These are phyloP conservation scores for Purshia tridentata DNA, from an alignment of 306 rosid genomes.

Conservation along the genomic window DNA sequence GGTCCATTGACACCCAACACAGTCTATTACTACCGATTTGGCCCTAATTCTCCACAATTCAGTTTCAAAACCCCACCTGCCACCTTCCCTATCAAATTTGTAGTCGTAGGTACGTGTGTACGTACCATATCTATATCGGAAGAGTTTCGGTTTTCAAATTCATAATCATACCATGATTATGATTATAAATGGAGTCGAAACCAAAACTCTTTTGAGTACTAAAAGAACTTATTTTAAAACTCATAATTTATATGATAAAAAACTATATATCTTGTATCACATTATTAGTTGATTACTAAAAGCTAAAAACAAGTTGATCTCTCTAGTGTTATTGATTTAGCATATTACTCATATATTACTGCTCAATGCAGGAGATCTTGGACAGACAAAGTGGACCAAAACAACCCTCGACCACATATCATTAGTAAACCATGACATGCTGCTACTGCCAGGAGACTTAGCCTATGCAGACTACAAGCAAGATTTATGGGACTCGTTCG, in stretches of 20 bases:
- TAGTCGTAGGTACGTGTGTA: slow-evolving; percentile 59
- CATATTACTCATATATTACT: no score
- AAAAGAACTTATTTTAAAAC: no score
- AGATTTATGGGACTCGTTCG: slow-evolving; percentile 66
- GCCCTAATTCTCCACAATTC: slow-evolving; percentile 37
- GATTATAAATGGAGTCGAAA: no score
- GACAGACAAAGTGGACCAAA: slow-evolving; percentile 79
- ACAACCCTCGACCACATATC: slow-evolving; percentile 58
- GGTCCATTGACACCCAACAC: slow-evolving; percentile 68
- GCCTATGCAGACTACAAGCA: slow-evolving; percentile 58
- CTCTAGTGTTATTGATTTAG: no score
- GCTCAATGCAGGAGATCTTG: slow-evolving; percentile 84
- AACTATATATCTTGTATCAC: no score
- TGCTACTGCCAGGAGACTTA: slow-evolving; percentile 78
- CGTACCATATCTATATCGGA: no score
- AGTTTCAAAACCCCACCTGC: slow-evolving; percentile 67
- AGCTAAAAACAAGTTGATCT: no score
- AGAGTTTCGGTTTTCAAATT: no score
- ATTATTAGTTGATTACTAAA: no score
- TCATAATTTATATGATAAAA: no score
- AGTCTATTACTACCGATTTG: slow-evolving; percentile 60
- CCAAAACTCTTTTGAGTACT: no score
- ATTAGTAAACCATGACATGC: slow-evolving; percentile 55
- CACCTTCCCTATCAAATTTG: slow-evolving; percentile 67
- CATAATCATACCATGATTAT: no score